Percentiles rank a stretch among this genome's conserved stretches.
These are phyloP conservation scores for Panaeolus cyanescens DNA, from an alignment of 768 basidiomycete genomes.

Conservation along the genomic window DNA sequence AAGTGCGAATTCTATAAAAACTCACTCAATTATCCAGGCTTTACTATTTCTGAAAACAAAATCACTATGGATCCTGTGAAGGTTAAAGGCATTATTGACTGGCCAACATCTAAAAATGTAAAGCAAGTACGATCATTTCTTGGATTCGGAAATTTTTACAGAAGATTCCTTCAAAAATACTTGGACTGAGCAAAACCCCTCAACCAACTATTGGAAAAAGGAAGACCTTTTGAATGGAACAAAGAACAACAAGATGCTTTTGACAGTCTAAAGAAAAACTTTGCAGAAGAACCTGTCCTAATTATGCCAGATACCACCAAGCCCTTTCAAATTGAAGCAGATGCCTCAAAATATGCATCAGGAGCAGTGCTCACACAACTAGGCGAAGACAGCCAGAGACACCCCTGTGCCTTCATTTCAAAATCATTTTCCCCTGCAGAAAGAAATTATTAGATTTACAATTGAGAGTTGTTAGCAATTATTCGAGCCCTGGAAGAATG, in stretches of 20 bases:
- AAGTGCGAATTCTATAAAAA: conserved; percentile 35
- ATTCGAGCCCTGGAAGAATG: conserved; percentile 31
- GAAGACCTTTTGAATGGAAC: conserved; percentile 19
- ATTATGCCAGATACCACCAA: neutral
- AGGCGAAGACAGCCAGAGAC: conserved; percentile 27
- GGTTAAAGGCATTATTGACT: conserved; percentile 24
- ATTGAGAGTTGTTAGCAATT: conserved; percentile 50
- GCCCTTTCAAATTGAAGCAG: conserved; percentile 8
- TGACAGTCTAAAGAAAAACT: conserved; percentile 16
- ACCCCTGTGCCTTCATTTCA: conserved; percentile 38
- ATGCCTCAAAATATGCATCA: conserved; percentile 40
- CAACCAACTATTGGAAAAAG: conserved; percentile 3
- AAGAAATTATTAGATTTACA: conserved; percentile 49
- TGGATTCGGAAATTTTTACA: conserved; percentile 41
- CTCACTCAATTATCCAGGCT: conserved; percentile 34
- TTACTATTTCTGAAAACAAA: conserved; percentile 11
- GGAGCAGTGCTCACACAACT: conserved; percentile 40
- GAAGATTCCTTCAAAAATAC: conserved; percentile 32
- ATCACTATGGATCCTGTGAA: conserved; percentile 33
- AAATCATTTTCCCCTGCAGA: conserved; percentile 32
- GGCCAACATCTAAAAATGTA: conserved; percentile 28
- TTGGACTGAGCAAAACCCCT: conserved; percentile 25
- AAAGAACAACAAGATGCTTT: conserved; percentile 19
- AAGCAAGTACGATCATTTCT: conserved; percentile 41
- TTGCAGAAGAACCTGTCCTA: conserved; percentile 25